A percentile compares a stretch with the other conserved stretches of the same genome.
Evolutionary conservation across 345 rosid genomes (phyloP).

Genomic region (Brassica cretica): DNA sequence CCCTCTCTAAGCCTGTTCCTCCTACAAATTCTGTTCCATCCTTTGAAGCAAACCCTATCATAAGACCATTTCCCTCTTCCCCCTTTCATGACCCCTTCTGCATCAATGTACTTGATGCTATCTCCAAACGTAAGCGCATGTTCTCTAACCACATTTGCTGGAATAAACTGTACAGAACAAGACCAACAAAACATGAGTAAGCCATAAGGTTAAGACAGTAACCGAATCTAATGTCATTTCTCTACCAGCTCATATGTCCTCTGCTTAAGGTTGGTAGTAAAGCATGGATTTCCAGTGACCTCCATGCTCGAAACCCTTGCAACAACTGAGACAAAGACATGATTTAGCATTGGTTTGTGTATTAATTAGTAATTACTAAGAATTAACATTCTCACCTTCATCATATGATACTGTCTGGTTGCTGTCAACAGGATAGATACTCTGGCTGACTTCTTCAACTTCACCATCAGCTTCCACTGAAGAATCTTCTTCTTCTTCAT

Average conservation of each 20-base stretch:
- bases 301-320: not conserved
- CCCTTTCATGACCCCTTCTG: conserved; percentile 8
- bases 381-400: not conserved
- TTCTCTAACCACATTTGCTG: conserved; percentile 7
- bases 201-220: not conserved
- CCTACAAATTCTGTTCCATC: conserved; percentile 35
- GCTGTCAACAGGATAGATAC: not conserved
- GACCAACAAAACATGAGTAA: not conserved
- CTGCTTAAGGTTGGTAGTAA: not conserved
- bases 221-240: not conserved
- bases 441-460: conserved; percentile 13
- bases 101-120: conserved; percentile 11
- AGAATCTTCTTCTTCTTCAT: conserved; percentile 2
- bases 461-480: not conserved
- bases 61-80: conserved; percentile 22
- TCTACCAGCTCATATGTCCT: conserved; percentile 32
- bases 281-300: conserved; percentile 3
- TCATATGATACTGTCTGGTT: conserved; percentile 8
- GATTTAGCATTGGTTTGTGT: not conserved
- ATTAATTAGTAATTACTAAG: not conserved
- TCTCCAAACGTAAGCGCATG: not conserved
- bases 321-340: conserved; percentile 14
- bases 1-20: conserved; percentile 21
- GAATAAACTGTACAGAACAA: conserved; percentile 18
- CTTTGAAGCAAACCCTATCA: conserved; percentile 17